phyloP scores from a whole-genome alignment of 495 filamentous ascomycete species.

The Aspergillus homomorphus region DNA sequence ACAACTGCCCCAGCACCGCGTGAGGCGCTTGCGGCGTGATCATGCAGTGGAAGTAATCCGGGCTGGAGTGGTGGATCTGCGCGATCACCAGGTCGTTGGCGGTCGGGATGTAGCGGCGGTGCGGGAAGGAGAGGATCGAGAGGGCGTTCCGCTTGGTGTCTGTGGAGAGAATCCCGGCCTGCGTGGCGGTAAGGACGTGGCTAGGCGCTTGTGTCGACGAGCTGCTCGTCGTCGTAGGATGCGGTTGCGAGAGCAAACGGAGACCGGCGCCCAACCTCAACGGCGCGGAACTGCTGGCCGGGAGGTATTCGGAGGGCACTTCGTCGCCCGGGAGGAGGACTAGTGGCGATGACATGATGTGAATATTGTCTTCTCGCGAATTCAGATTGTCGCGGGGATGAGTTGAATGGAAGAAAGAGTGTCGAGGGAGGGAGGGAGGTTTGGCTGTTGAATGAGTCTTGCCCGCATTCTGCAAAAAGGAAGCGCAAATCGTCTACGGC shows the following conservation, averaged over 20 bases:
- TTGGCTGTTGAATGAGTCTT: neutral
- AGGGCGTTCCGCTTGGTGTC: constrained; percentile 68
- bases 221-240: constrained; percentile 3
- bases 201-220: constrained; percentile 19
- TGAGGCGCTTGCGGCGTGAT: constrained; percentile 67
- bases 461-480: neutral
- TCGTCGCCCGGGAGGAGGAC: constrained; percentile 76
- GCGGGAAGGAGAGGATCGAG: constrained; percentile 36
- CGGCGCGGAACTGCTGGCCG: constrained; percentile 59
- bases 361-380: neutral
- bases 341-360: constrained; percentile 44
- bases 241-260: constrained; percentile 38
- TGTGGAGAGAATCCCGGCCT: constrained; percentile 73
- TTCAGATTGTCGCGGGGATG: neutral
- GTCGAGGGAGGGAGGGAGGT: neutral
- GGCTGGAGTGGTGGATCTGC: constrained; percentile 68
- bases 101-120: constrained; percentile 72
- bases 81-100: constrained; percentile 81
- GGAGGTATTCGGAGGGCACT: constrained; percentile 57
- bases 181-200: constrained; percentile 63
- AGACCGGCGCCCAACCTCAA: constrained; percentile 86
- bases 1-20: constrained; percentile 76
- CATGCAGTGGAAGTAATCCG: constrained; percentile 72
- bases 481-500: constrained; percentile 5
- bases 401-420: neutral